Base-by-base conservation (phyloP, 345 rosid species). In the Eucalyptus albens region DNA sequence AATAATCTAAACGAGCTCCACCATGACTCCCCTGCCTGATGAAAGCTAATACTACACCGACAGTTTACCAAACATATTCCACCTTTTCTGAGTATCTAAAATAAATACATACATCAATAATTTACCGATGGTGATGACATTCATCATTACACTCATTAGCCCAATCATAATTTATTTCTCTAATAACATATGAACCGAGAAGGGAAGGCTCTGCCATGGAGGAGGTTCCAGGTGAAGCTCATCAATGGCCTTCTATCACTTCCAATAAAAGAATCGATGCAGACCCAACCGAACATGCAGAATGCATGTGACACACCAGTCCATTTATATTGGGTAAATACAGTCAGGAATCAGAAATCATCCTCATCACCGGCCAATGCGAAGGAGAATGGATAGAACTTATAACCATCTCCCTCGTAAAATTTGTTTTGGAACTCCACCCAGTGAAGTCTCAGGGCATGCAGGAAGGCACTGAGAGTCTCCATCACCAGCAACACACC, bases 361-460 rank as follows among this genome's bases (percentile, higher is more conserved):
- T 93, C 97, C 88, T 98, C 98, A 27, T 92, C 94, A 22, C 87
- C 90, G 3, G 91, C 53, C 31, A 93, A 89, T 31, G 93, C 87
- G 87, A 97, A 97, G 53, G 98, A 93, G 91, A 94, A 98, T 27
- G 99, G 99, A 89, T 88, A 88, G 93, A 97, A 97, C 91, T 95
- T 96, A 93, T 96, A 97, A 55, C 99, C 99, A 65, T 97, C 98
- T 72, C 99, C 99, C 90, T 98, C 99, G 77, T 98, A 98, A 92
- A 96, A 98, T 91, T 97, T 98, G 95, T 96, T 98, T 87, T 96
- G 98, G 92, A 95, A 98, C 91, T 98, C 99, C 87, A 98, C 99
- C 99, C 99, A 95, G 93, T 97, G 99, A 89, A 98, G 99, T 89
- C 99, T 96, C 91, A 98, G 92, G 3, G 99, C 99, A 90, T 96